Evolutionary conservation across 257 asterid genomes (phyloP).

Genomic region (Primulina eburnea): DNA sequence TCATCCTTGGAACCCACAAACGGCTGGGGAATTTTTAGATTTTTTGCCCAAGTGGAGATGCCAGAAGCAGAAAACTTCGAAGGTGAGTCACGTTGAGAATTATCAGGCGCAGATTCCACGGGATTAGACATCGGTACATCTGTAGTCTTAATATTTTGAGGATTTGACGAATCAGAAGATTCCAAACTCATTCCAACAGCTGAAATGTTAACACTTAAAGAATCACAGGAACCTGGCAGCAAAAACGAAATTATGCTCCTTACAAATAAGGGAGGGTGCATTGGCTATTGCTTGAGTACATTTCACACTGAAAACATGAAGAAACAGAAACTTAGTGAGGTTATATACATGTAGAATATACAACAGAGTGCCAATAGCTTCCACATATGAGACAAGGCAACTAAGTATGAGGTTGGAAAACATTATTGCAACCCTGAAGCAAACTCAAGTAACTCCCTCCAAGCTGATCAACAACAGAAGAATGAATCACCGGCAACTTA

Average conservation of each 20-base stretch:
- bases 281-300: neutral
- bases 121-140: slow-evolving; percentile 34
- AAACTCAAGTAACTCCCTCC: slow-evolving; percentile 15
- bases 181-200: slow-evolving; percentile 45
- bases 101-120: slow-evolving; percentile 41
- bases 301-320: slow-evolving; percentile 4
- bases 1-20: slow-evolving; percentile 68
- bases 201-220: slow-evolving; percentile 13
- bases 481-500: neutral
- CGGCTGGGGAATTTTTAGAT: slow-evolving; percentile 79
- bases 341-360: slow-evolving; percentile 13
- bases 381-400: slow-evolving; percentile 5
- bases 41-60: slow-evolving; percentile 89
- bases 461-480: neutral
- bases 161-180: slow-evolving; percentile 47
- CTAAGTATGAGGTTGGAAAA: slow-evolving; percentile 3
- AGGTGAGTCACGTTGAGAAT: slow-evolving; percentile 42
- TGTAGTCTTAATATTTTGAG: slow-evolving; percentile 34
- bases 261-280: neutral
- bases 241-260: slow-evolving; percentile 14
- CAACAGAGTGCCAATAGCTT: slow-evolving; percentile 3
- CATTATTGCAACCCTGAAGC: neutral
- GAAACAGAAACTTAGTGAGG: slow-evolving; percentile 5
- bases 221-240: slow-evolving; percentile 21
- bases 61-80: slow-evolving; percentile 76